Conservation (phyloP, 345 rosid genomes). For the Aquilaria yunnanensis region DNA sequence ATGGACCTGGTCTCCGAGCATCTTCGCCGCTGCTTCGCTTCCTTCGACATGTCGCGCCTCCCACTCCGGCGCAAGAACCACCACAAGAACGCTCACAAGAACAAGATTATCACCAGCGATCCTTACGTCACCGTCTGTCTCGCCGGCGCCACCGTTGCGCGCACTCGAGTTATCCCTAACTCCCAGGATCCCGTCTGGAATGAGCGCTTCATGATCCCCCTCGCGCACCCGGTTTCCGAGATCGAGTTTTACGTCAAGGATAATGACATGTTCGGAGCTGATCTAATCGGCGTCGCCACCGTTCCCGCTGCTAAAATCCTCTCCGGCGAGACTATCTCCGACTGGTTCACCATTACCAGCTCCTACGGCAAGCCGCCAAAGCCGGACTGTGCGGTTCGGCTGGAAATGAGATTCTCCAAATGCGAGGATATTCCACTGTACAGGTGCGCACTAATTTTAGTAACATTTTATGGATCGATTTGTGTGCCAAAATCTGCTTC, state of each 20-base stretch:
- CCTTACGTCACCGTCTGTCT: constrained; percentile 72
- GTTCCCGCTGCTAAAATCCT: constrained; percentile 28
- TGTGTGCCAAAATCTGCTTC: too few species aligned
- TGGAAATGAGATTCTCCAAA: constrained; percentile 43
- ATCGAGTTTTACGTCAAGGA: constrained; percentile 67
- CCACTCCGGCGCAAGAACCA: constrained; percentile 14
- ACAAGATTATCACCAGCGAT: constrained; percentile 60
- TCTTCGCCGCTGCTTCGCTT: constrained; percentile 39
- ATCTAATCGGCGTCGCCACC: constrained; percentile 50
- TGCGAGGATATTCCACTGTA: constrained; percentile 41
- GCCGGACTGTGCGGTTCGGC: constrained; percentile 42
- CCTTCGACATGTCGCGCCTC: constrained; percentile 29
- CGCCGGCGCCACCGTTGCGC: constrained; percentile 65
- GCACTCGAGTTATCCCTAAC: constrained; percentile 66
- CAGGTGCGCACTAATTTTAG: too few species aligned
- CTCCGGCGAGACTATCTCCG: constrained; percentile 37
- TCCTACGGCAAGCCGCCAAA: constrained; percentile 54
- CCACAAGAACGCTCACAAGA: constrained; percentile 3
- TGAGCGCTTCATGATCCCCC: constrained; percentile 51
- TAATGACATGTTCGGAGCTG: constrained; percentile 71
- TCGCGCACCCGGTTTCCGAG: constrained; percentile 62
- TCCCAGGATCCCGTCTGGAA: constrained; percentile 55
- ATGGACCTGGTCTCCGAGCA: constrained; percentile 63
- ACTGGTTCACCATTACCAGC: constrained; percentile 53
- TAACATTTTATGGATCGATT: too few species aligned